Percentiles rank a stretch among this genome's conserved stretches.
These are phyloP conservation scores for Xylaria sp. DNA, from an alignment of 495 filamentous ascomycete species.

Conservation along the genomic window DNA sequence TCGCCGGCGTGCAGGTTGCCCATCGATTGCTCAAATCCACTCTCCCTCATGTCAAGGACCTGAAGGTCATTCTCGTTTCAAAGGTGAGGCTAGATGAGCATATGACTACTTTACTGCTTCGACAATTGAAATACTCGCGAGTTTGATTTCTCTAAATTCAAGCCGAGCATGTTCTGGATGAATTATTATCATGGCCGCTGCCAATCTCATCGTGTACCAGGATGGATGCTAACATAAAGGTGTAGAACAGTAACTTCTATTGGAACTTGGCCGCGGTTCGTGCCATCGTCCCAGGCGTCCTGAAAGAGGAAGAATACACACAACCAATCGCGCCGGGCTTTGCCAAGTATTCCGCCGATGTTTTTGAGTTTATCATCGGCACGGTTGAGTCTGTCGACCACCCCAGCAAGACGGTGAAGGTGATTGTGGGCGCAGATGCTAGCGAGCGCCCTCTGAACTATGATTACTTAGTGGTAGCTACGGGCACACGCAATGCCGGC, in stretches of 20 bases:
- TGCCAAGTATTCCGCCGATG: slow-evolving; percentile 46
- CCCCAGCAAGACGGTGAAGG: slow-evolving; percentile 37
- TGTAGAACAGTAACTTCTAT: slow-evolving; percentile 61
- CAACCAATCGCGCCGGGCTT: slow-evolving; percentile 50
- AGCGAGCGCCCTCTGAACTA: slow-evolving; percentile 38
- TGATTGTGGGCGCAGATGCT: slow-evolving; percentile 28
- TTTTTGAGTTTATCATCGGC: slow-evolving; percentile 53
- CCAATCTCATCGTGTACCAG: background rate
- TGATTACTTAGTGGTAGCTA: slow-evolving; percentile 45
- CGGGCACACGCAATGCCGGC: slow-evolving; percentile 39
- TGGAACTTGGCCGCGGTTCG: slow-evolving; percentile 64
- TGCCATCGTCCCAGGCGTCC: slow-evolving; percentile 56
- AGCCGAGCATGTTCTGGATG: background rate
- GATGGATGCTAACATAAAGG: slow-evolving; percentile 34
- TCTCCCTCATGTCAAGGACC: slow-evolving; percentile 40
- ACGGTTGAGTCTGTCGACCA: slow-evolving; percentile 46
- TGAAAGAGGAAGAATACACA: slow-evolving; percentile 56
- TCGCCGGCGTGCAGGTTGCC: slow-evolving; percentile 57
- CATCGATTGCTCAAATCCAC: slow-evolving; percentile 60
- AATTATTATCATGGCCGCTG: background rate
- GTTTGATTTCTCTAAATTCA: background rate
- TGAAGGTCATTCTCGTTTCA: slow-evolving; percentile 55
- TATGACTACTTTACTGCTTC: no score
- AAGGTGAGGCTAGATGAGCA: slow-evolving; percentile 43
- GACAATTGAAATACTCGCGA: background rate